These are phyloP conservation scores for Neurospora intermedia DNA, from an alignment of 495 filamentous ascomycete genomes.

Conservation along the genomic window DNA sequence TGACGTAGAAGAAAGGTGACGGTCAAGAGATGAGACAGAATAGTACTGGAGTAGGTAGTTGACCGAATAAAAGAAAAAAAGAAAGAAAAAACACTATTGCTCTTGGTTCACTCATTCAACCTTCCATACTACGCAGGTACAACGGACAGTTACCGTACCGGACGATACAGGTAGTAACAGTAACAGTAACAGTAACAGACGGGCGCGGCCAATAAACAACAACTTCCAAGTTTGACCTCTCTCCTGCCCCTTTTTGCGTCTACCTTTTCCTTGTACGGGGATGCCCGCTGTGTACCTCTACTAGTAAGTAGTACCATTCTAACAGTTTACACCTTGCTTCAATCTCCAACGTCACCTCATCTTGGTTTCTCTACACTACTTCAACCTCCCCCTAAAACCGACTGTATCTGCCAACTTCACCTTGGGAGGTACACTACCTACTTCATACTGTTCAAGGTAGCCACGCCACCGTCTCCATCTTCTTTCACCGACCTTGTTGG, in stretches of 20 bases:
- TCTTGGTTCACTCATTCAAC: not conserved
- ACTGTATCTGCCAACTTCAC: not conserved
- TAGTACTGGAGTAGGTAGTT: not conserved
- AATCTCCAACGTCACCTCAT: not conserved
- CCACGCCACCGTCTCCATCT: not conserved
- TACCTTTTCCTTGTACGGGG: not conserved
- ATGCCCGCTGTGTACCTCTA: not conserved
- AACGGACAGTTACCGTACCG: not conserved
- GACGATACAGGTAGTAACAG: not conserved
- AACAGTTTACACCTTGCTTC: not conserved
- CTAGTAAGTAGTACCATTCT: no score
- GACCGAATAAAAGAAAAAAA: not conserved
- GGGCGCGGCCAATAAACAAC: not conserved
- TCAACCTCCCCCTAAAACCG: not conserved
- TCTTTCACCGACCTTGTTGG: not conserved
- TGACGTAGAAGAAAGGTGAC: not conserved
- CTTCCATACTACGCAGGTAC: not conserved
- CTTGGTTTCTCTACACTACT: not conserved
- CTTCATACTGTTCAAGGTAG: not conserved
- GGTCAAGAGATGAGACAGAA: not conserved
- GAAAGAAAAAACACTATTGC: no score
- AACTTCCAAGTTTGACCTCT: not conserved
- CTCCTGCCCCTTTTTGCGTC: not conserved
- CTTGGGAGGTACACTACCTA: not conserved
- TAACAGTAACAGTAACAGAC: no score